Percentiles rank a stretch among this genome's conserved stretches.
These are phyloP conservation scores for Byssothecium circinans DNA, from an alignment of 2,329 filamentous ascomycete genomes.

Conservation along the genomic window DNA sequence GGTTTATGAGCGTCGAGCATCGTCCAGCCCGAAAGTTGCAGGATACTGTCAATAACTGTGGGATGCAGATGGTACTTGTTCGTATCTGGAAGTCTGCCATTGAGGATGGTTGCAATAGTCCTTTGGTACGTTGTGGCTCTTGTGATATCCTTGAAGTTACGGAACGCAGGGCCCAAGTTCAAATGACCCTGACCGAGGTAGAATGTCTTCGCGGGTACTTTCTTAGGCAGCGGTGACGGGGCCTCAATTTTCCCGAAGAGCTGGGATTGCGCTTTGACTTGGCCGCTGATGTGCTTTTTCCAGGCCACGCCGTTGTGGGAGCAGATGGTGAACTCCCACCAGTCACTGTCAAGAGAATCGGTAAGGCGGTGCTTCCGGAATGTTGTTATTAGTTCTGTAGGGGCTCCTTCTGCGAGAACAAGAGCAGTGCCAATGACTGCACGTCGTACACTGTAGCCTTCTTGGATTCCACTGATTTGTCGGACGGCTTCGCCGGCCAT, in stretches of 20 bases:
- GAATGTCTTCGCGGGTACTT: background rate
- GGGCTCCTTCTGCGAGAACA: constrained; percentile 3
- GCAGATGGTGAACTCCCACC: constrained; percentile 15
- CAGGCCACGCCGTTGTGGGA: constrained; percentile 20
- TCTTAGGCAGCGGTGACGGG: background rate
- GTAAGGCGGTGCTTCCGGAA: constrained; percentile 13
- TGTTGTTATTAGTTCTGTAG: constrained; percentile 13
- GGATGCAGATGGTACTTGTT: constrained; percentile 11
- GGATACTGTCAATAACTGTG: constrained; percentile 2
- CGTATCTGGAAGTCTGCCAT: background rate
- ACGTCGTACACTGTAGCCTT: constrained; percentile 4
- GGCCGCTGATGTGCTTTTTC: constrained; percentile 22
- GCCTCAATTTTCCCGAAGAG: background rate
- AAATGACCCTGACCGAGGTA: background rate
- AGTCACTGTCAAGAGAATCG: constrained; percentile 9
- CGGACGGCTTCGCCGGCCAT: constrained; percentile 43
- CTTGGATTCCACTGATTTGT: constrained; percentile 7
- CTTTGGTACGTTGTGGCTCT: background rate
- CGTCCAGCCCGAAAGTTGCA: constrained; percentile 3
- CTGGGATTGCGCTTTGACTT: background rate
- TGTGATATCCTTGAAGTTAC: background rate
- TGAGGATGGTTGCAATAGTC: background rate
- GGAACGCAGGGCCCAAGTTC: constrained; percentile 2
- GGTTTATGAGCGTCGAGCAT: background rate
- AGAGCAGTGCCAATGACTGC: constrained; percentile 10